Base-by-base conservation (phyloP, 1,139 yeast genomes). In the Scheffersomyces insectosa region DNA sequence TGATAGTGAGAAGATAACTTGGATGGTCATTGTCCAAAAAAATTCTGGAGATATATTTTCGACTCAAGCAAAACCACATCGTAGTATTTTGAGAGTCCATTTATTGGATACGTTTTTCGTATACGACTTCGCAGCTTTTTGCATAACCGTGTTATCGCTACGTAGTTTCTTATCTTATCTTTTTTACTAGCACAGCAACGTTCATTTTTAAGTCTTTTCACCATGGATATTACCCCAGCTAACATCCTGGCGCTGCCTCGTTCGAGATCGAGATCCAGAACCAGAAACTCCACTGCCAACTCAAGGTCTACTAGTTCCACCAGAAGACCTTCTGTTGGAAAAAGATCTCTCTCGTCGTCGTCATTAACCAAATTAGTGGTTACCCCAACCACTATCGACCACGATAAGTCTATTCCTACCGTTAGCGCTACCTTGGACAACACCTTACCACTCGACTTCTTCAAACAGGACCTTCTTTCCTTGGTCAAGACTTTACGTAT, bases 401-500 rank as follows among this genome's bases (percentile, higher is more conserved):
- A 52, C 20, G 70, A 65, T 16, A 62, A 62, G 35, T 48, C 62
- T 5, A 61, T 73, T 12, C 77, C 78, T 14, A 60, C 73, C 5
- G 68, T 75, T 3, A 60, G 62, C 32, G 79, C 75, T 2, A 59
- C 58, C 3, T 65, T 88, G 42, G 96, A 88, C 59, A 83, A 85
- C 54, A 65, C 88, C 2, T 72, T 93, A 44, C 98, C 97, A 1
- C 56, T 75, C 16, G 95, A 87, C 53, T 90, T 90, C 63, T 85
- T 93, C 62, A 87, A 88, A 57, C 88, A 85, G 50, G 98, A 91
- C 60, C 72, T 93, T 38, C 62, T 89, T 37, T 79, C 83, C 3
- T 70, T 88, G 37, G 65, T 85, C 37, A 85, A 85, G 54, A 71
- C 79, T 3, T 69, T 93, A 47, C 75, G 74, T 44, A 80, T 93